Conservation (phyloP, 2,329 filamentous ascomycete species). For the Ophiostoma pallidulum region DNA sequence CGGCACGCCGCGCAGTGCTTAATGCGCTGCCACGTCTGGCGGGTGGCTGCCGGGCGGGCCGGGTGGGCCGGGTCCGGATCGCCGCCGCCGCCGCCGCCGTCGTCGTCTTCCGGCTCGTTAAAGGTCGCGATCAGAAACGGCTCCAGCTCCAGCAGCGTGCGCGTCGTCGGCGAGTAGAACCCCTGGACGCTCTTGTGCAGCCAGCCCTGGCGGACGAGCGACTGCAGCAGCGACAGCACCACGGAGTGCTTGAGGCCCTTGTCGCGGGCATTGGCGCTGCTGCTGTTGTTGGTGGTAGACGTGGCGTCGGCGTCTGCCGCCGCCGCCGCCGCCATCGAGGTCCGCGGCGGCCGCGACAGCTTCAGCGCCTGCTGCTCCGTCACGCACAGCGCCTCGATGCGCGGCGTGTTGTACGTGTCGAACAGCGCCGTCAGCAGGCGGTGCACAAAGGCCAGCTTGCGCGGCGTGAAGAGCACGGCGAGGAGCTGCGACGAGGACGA, state of each 20-base stretch:
- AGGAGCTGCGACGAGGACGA: too few species aligned
- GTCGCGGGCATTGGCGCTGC: slow-evolving; percentile 26
- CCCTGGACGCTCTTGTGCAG: slow-evolving; percentile 62
- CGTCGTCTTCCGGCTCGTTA: slow-evolving; percentile 51
- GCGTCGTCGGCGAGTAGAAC: slow-evolving; percentile 67
- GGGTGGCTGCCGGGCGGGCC: too few species aligned
- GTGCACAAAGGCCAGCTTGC: slow-evolving; percentile 86
- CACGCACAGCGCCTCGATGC: slow-evolving; percentile 77
- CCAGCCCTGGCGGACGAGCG: slow-evolving; percentile 73
- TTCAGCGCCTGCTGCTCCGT: slow-evolving; percentile 70
- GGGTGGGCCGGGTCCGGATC: too few species aligned
- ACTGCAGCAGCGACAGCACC: slow-evolving; percentile 61
- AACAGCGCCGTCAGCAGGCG: slow-evolving; percentile 87
- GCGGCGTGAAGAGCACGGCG: slow-evolving; percentile 67
- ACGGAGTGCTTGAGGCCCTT: slow-evolving; percentile 64
- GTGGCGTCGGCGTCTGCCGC: too few species aligned
- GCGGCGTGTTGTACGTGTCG: slow-evolving; percentile 69
- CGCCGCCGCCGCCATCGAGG: too few species aligned
- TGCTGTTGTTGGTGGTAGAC: slow-evolving; percentile 22
- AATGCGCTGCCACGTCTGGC: slow-evolving; percentile 68
- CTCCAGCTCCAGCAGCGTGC: slow-evolving; percentile 75
- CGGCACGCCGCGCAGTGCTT: slow-evolving; percentile 83
- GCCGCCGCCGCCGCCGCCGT: slow-evolving; percentile 39
- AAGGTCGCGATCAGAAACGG: slow-evolving; percentile 82
- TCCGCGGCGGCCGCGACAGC: slow-evolving; percentile 49